Conservation (phyloP, 2,329 filamentous ascomycete species). For the Canariomyces notabilis region DNA sequence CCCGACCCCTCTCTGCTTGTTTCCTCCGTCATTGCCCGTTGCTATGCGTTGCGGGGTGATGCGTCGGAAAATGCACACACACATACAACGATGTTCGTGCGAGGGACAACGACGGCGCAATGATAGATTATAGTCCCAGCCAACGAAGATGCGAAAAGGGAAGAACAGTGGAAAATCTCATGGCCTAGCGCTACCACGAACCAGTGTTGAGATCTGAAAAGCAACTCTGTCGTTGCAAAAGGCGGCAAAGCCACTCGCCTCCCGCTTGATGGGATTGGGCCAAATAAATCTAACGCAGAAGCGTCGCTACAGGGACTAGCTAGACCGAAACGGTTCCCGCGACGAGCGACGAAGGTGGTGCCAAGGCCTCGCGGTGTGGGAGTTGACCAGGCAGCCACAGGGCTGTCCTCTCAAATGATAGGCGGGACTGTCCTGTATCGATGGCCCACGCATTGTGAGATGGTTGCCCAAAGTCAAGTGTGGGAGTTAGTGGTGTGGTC, state of each 20-base stretch:
- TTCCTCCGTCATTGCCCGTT: slow-evolving; percentile 8
- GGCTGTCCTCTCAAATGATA: slow-evolving; percentile 10
- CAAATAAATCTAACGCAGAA: neutral
- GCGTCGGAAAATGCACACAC: neutral
- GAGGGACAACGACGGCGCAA: neutral
- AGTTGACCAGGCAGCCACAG: slow-evolving; percentile 15
- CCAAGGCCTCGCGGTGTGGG: neutral
- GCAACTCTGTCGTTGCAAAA: neutral
- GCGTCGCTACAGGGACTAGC: neutral
- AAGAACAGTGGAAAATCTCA: neutral
- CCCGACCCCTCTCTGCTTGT: slow-evolving; percentile 5
- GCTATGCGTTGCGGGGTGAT: slow-evolving; percentile 3
- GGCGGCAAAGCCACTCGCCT: slow-evolving; percentile 1
- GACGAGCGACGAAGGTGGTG: neutral
- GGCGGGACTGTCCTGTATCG: slow-evolving; percentile 6
- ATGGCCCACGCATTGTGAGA: slow-evolving; percentile 2
- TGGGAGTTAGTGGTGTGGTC: neutral
- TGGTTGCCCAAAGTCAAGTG: neutral
- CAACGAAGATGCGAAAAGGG: neutral
- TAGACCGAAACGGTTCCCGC: neutral
- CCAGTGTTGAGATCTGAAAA: neutral
- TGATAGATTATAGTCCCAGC: neutral
- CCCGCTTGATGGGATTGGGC: neutral
- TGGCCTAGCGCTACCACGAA: neutral
- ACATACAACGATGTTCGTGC: neutral